Percentiles rank a stretch among this genome's conserved stretches.
phyloP scores from a whole-genome alignment of 345 rosid species.

The Arabidopsis suecica region DNA sequence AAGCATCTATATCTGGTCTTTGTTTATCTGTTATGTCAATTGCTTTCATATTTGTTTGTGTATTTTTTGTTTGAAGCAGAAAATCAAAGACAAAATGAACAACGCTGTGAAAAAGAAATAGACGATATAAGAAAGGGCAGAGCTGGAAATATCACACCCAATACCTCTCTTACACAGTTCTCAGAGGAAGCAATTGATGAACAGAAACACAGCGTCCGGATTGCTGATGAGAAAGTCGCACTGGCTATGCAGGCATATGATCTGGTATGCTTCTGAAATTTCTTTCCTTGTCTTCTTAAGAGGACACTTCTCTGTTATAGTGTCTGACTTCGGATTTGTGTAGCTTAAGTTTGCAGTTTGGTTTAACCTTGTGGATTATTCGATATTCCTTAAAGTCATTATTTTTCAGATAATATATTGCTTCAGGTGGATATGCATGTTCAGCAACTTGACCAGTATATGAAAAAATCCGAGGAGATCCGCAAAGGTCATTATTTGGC shows the following conservation, averaged over 20 bases:
- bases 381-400: slow-evolving; percentile 33
- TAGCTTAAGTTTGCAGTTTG: slow-evolving; percentile 26
- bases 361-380: slow-evolving; percentile 16
- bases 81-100: slow-evolving; percentile 82
- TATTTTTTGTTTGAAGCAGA: slow-evolving; percentile 46
- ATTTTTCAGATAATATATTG: slow-evolving; percentile 41
- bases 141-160: slow-evolving; percentile 62
- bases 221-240: slow-evolving; percentile 95
- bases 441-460: slow-evolving; percentile 89
- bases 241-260: slow-evolving; percentile 94
- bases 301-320: slow-evolving; percentile 3
- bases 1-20: background rate
- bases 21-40: background rate
- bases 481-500: slow-evolving; percentile 62
- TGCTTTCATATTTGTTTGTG: slow-evolving; percentile 10
- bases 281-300: background rate
- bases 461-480: slow-evolving; percentile 78
- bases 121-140: slow-evolving; percentile 76
- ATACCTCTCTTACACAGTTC: slow-evolving; percentile 63
- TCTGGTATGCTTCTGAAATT: slow-evolving; percentile 55
- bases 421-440: slow-evolving; percentile 94
- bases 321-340: slow-evolving; percentile 11
- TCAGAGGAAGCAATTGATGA: slow-evolving; percentile 92
- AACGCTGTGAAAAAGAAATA: slow-evolving; percentile 83
- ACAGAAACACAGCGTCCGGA: slow-evolving; percentile 90